phyloP scores from a whole-genome alignment of 73 alveolate species.

The Uronychia setigera region DNA sequence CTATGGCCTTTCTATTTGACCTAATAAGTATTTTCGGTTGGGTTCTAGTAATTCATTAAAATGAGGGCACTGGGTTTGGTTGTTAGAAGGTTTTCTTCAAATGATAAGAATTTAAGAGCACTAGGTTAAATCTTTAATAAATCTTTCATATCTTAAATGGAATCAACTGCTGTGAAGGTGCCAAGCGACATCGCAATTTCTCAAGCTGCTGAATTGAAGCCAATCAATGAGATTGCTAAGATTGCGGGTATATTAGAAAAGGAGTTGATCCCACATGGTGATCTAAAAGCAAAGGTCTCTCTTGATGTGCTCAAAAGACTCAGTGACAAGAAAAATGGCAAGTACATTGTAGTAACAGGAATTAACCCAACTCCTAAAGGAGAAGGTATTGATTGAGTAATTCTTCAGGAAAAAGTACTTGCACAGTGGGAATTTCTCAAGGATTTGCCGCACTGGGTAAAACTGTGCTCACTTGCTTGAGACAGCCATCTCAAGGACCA shows the following conservation, averaged over 20 bases:
- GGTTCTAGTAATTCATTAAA: too few relatives aligned
- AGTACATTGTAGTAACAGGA: conserved; percentile 65
- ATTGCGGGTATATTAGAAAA: conserved; percentile 26
- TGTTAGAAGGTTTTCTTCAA: too few relatives aligned
- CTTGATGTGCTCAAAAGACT: conserved; percentile 45
- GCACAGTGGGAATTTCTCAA: conserved; percentile 61
- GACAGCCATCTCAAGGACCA: conserved; percentile 77
- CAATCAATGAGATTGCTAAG: conserved; percentile 22
- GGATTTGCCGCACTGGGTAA: conserved; percentile 49
- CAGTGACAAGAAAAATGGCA: conserved; percentile 50
- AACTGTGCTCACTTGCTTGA: conserved; percentile 57
- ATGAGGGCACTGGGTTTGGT: too few relatives aligned
- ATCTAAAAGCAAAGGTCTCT: conserved; percentile 50
- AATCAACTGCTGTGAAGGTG: conserved; percentile 10
- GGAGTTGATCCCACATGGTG: conserved; percentile 28
- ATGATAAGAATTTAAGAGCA: too few relatives aligned
- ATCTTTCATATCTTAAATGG: too few relatives aligned
- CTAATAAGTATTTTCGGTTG: too few relatives aligned
- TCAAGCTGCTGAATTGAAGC: conserved; percentile 36
- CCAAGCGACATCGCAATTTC: conserved; percentile 65
- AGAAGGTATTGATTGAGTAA: too few relatives aligned
- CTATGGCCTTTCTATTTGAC: too few relatives aligned
- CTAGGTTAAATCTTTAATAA: too few relatives aligned
- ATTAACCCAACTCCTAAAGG: conserved; percentile 74
- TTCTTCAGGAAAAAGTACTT: conserved; percentile 50